Evolutionary conservation across 495 filamentous ascomycete species (phyloP).

Genomic region (Talaromyces liani): DNA sequence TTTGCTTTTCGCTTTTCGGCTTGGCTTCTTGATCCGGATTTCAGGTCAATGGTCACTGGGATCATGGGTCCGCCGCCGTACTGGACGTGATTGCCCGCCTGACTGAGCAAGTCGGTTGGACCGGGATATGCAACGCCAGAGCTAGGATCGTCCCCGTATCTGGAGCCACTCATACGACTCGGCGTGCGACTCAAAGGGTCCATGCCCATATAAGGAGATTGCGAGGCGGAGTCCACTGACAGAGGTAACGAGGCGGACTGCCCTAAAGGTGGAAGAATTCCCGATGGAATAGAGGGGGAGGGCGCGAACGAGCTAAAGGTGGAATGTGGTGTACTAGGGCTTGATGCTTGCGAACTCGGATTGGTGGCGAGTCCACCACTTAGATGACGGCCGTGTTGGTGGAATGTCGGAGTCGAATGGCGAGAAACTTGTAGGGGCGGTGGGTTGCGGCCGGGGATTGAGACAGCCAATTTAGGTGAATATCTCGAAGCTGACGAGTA

Average conservation of each 20-base stretch:
- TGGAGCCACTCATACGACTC: constrained; percentile 19
- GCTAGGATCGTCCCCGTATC: constrained; percentile 25
- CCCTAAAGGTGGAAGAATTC: constrained; percentile 13
- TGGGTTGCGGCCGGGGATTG: constrained; percentile 21
- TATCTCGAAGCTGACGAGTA: constrained; percentile 20
- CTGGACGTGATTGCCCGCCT: constrained; percentile 5
- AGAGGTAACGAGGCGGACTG: constrained; percentile 19
- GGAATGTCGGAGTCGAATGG: constrained; percentile 32
- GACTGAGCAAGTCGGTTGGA: constrained; percentile 28
- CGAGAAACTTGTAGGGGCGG: constrained; percentile 26
- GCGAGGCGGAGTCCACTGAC: constrained; percentile 8
- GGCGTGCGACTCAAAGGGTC: constrained; percentile 23
- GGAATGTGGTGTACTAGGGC: constrained; percentile 47
- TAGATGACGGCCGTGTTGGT: constrained; percentile 28
- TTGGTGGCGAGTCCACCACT: constrained; percentile 35
- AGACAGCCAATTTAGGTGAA: constrained; percentile 20
- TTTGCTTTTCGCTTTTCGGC: constrained; percentile 92
- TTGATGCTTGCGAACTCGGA: constrained; percentile 45
- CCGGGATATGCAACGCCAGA: constrained; percentile 28
- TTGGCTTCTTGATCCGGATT: constrained; percentile 74
- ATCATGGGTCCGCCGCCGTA: constrained; percentile 43
- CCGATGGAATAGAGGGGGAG: constrained; percentile 31
- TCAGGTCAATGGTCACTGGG: constrained; percentile 58
- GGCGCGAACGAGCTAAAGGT: constrained; percentile 39
- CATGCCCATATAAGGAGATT: constrained; percentile 20